Percentiles rank a stretch among this genome's conserved stretches.
phyloP scores from a whole-genome alignment of 2,329 filamentous ascomycete genomes.

The Talaromyces marneffei region DNA sequence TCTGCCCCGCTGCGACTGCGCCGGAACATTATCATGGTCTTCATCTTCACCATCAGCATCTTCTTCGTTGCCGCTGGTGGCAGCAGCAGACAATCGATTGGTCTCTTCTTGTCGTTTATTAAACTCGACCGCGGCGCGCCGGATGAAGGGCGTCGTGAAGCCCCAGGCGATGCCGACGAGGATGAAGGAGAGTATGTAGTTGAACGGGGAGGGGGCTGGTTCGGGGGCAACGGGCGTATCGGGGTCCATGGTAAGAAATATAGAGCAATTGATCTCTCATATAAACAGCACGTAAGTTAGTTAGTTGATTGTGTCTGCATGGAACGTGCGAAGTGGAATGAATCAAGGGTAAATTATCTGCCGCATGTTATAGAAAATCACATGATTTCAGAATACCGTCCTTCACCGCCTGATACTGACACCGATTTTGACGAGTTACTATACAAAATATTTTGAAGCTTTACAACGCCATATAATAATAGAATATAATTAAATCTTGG shows the following conservation, averaged over 20 bases:
- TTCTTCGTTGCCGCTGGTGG: constrained; percentile 35
- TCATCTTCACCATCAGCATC: constrained; percentile 17
- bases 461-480: too few relatives aligned
- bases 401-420: too few relatives aligned
- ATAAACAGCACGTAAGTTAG: too few relatives aligned
- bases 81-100: constrained; percentile 39
- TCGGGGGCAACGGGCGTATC: constrained; percentile 23
- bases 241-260: constrained; percentile 26
- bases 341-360: too few relatives aligned
- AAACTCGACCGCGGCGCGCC: constrained; percentile 72
- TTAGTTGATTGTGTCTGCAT: too few relatives aligned
- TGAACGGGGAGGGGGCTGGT: constrained; percentile 49
- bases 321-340: too few relatives aligned
- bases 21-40: constrained; percentile 12
- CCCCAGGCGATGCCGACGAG: constrained; percentile 91
- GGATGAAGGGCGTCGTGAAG: constrained; percentile 87
- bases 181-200: constrained; percentile 83
- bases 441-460: too few relatives aligned
- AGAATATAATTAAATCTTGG: too few relatives aligned
- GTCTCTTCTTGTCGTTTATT: constrained; percentile 47
- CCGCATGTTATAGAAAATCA: too few relatives aligned
- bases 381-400: too few relatives aligned
- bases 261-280: background rate
- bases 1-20: constrained; percentile 4
- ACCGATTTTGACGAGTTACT: too few relatives aligned